Conservation (phyloP, 2,329 filamentous ascomycete genomes). For the Cladosporium sp. region DNA sequence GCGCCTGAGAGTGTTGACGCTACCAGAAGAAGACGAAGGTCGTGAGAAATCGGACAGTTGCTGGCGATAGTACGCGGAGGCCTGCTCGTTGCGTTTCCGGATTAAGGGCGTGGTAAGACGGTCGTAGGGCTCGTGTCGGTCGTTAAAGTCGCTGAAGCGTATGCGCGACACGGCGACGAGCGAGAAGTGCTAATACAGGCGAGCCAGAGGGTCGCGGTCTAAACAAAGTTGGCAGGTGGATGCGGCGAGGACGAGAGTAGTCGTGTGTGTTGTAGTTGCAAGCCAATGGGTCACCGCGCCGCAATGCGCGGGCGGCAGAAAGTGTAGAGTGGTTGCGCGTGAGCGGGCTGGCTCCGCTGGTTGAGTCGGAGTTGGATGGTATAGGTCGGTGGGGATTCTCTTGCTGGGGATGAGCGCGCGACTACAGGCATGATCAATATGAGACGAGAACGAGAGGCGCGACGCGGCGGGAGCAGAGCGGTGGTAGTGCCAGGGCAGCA, state of each 20-base stretch:
- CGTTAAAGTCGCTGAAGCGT: slow-evolving; percentile 43
- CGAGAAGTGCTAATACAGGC: slow-evolving; percentile 2
- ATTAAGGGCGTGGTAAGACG: slow-evolving; percentile 48
- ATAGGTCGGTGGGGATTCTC: background rate
- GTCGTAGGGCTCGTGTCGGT: slow-evolving; percentile 52
- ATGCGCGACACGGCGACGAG: slow-evolving; percentile 39
- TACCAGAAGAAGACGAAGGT: slow-evolving; percentile 51
- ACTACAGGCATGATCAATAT: slow-evolving; percentile 3
- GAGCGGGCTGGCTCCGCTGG: background rate
- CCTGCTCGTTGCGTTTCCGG: slow-evolving; percentile 46
- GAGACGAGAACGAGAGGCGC: background rate
- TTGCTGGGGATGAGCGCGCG: slow-evolving; percentile 1
- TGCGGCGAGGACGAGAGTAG: background rate
- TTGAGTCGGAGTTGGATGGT: background rate
- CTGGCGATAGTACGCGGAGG: slow-evolving; percentile 25
- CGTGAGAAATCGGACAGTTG: slow-evolving; percentile 36
- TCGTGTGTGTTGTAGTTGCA: background rate
- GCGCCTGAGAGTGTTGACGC: slow-evolving; percentile 50
- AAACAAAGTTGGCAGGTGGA: background rate
- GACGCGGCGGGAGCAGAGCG: background rate
- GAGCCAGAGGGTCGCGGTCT: background rate
- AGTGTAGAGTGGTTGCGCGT: background rate
- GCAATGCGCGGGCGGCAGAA: slow-evolving; percentile 12
- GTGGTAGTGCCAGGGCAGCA: background rate
- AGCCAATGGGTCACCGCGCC: slow-evolving; percentile 13